Conservation (phyloP, 805 yeast genomes). For the Tetrapisispora taiwanensis region DNA sequence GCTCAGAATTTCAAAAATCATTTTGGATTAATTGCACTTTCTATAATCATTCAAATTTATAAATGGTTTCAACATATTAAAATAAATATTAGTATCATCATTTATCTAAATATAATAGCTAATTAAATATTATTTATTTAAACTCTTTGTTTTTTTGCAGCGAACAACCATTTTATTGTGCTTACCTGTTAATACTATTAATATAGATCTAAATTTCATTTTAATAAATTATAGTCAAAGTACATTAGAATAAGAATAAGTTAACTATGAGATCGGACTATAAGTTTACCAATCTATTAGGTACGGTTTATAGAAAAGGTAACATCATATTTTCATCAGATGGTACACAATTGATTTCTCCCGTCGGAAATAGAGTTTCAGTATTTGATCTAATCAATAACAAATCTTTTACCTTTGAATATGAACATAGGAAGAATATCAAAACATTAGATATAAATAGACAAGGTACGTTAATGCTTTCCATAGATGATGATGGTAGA, state of each 20-base stretch:
- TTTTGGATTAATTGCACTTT: too few species aligned
- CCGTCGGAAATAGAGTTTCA: constrained; percentile 89
- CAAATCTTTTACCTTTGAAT: constrained; percentile 78
- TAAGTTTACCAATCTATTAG: constrained; percentile 77
- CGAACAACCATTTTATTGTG: too few species aligned
- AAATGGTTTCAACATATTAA: too few species aligned
- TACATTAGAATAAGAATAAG: too few species aligned
- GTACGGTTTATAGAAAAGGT: constrained; percentile 93
- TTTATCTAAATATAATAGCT: too few species aligned
- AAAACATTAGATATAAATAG: constrained; percentile 70
- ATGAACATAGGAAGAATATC: constrained; percentile 85
- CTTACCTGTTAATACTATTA: too few species aligned
- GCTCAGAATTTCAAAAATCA: background rate
- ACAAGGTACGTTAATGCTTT: constrained; percentile 67
- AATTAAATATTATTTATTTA: too few species aligned
- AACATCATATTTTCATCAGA: constrained; percentile 77
- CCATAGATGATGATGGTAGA: constrained; percentile 87
- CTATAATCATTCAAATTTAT: too few species aligned
- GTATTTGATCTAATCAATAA: constrained; percentile 80
- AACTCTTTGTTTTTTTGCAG: too few species aligned
- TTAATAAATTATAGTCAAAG: too few species aligned
- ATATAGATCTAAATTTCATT: too few species aligned
- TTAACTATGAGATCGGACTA: constrained; percentile 72
- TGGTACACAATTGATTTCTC: constrained; percentile 74
- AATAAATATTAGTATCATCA: too few species aligned